Evolutionary conservation across 148 eudicot genomes (phyloP), one percentile per base, ranked within the genome.

Genomic region (Arbutus unedo): DNA sequence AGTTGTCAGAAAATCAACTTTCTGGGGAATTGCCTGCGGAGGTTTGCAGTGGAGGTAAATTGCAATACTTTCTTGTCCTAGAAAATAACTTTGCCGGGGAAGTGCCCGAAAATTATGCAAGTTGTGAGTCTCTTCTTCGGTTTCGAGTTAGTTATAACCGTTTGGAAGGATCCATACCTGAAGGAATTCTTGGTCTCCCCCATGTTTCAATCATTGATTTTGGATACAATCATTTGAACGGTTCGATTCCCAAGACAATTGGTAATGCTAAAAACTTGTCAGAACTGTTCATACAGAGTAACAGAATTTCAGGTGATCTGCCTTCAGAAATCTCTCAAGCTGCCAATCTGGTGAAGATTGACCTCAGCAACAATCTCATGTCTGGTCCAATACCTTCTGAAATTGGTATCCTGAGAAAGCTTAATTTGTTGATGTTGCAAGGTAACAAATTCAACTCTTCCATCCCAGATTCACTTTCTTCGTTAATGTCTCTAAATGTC

Each of bases 361-460:
- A 96, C 83, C 83, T 96, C 7, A 94, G 97, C 88, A 84, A 94
- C 80, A 96, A 94, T 83, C 79, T 81, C 25, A 51, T 96, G 4
- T 89, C 91, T 67, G 99, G 97, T 80, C 90, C 98, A 55, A 82
- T 96, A 83, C 99, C 99, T 57, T 78, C 84, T 43, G 88, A 87
- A 85, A 88, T 96, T 49, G 98, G 97, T 25, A 78, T 88, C 74
- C 90, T 96, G 19, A 88, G 83, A 64, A 87, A 82, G 81, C 92
- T 96, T 38, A 96, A 93, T 85, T 81, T 90, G 50, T 85, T 96
- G 84, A 31, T 84, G 76, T 64, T 94, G 78, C 92, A 87, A 88
- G 91, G 89, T 70, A 96, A 96, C 87, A 90, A 85, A 80, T 82
- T 96, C 77, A 92, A 50, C 79, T 93, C 92, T 79, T 89, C 91